A percentile compares a stretch with the other conserved stretches of the same genome.
phyloP scores from a whole-genome alignment of 208 protist species.

The Acanthamoeba sp. region DNA sequence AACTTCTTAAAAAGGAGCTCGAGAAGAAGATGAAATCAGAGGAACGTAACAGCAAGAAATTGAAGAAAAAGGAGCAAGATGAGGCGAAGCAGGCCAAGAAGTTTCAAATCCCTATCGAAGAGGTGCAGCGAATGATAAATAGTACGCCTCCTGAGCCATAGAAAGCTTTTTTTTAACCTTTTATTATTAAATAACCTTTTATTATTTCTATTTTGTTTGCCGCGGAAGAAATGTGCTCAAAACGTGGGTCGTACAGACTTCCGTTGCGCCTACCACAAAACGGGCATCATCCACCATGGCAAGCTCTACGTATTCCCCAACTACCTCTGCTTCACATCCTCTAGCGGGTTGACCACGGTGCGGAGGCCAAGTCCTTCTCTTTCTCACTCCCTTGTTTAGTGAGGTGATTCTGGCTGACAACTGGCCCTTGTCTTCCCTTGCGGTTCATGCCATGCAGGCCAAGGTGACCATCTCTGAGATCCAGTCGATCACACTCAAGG shows the following conservation, averaged over 20 bases:
- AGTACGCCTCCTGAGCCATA: background rate
- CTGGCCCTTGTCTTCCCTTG: background rate
- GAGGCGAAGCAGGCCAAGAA: constrained; percentile 48
- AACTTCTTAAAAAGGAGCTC: constrained; percentile 56
- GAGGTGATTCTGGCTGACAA: background rate
- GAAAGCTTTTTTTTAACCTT: background rate
- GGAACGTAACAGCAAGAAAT: constrained; percentile 62
- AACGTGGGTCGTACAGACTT: background rate
- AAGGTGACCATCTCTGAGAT: constrained; percentile 40
- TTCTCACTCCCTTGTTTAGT: background rate
- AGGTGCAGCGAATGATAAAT: constrained; percentile 45
- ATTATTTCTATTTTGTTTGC: background rate
- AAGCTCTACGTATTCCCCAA: constrained; percentile 67
- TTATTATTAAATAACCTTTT: background rate
- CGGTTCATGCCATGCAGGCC: too few species aligned
- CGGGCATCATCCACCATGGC: constrained; percentile 71
- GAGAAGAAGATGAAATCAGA: constrained; percentile 63
- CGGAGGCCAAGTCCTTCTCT: too few species aligned
- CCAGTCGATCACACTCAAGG: constrained; percentile 26
- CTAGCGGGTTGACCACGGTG: constrained; percentile 57
- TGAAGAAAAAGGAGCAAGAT: constrained; percentile 65
- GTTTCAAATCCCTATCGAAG: constrained; percentile 41
- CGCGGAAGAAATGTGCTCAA: background rate
- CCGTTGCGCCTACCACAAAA: constrained; percentile 69
- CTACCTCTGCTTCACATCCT: constrained; percentile 60